Conservation (phyloP, 192 early-diverging fungal species). For the Linnemannia zychae region DNA sequence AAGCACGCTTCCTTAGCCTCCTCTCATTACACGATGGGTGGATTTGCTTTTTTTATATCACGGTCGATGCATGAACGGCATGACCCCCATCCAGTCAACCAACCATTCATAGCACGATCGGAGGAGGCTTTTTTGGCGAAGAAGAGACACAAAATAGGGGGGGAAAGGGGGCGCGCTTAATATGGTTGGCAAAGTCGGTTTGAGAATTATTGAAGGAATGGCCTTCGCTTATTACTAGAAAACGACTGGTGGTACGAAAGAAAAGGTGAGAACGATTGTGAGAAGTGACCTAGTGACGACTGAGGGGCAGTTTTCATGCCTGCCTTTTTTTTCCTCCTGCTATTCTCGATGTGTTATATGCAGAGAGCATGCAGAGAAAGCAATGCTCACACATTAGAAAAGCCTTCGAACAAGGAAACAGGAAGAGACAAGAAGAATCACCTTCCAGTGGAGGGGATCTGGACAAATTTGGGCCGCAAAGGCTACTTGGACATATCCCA, state of each 20-base stretch:
- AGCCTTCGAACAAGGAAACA: background rate
- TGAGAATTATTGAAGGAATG: background rate
- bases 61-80: background rate
- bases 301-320: background rate
- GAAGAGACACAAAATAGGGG: background rate
- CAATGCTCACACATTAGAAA: background rate
- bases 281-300: background rate
- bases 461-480: background rate
- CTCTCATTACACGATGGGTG: background rate
- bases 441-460: background rate
- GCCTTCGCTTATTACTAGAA: background rate
- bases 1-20: background rate
- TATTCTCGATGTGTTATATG: background rate
- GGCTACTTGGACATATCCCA: too few species aligned
- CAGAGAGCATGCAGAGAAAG: background rate
- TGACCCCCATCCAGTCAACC: background rate
- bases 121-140: background rate
- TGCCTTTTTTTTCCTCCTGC: background rate
- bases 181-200: background rate
- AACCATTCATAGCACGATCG: background rate
- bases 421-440: background rate
- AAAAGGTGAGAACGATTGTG: background rate
- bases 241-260: background rate
- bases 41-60: slow-evolving; percentile 1
- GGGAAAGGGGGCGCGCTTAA: background rate